Base-by-base conservation (phyloP, 345 rosid species). In the Xanthoceras sorbifolium region DNA sequence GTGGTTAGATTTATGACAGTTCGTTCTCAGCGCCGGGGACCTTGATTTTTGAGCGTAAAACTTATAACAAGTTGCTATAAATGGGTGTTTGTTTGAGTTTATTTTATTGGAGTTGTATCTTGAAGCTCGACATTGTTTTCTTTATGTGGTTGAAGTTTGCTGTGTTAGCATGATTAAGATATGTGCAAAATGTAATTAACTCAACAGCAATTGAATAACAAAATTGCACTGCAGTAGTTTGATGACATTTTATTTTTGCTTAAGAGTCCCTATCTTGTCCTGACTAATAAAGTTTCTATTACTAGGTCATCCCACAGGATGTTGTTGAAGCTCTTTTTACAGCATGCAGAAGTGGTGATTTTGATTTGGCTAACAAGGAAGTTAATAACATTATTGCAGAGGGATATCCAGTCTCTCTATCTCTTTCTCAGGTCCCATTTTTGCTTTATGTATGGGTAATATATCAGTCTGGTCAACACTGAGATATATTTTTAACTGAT, bases 361-460 rank as follows among this genome's bases (percentile, higher is more conserved):
- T 97, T 73, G 99, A 97, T 86, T 69, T 84, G 85, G 97, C 95
- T 20, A 89, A 91, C 84, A 91, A 89, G 83, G 97, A 91, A 86
- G 99, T 92, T 74, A 88, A 85, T 81, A 79, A 86, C 74, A 77
- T 91, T 65, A 91, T 91, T 67, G 94, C 93, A 29, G 98, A 94
- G 78, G 99, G 98, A 46, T 92, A 89, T 86, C 97, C 98, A 18
- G 97, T 88, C 63, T 89, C 97, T 77, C 95, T 94, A 84, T 82
- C 94, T 89, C 89, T 94, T 82, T 81, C 87, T 76, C 97, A 91
- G 94, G 98, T 94, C 9, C 42, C 18, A 9, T 64, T 72, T 70
- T 64, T 74, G 60, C 63, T 59, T 70, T 71, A 7, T 73, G 52
- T 29, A 17, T 57, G 59, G 66, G 17, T 29, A 34, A 22, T 62